Conservation (phyloP, 768 basidiomycete species). For the Termitomyces eurrhizus region DNA sequence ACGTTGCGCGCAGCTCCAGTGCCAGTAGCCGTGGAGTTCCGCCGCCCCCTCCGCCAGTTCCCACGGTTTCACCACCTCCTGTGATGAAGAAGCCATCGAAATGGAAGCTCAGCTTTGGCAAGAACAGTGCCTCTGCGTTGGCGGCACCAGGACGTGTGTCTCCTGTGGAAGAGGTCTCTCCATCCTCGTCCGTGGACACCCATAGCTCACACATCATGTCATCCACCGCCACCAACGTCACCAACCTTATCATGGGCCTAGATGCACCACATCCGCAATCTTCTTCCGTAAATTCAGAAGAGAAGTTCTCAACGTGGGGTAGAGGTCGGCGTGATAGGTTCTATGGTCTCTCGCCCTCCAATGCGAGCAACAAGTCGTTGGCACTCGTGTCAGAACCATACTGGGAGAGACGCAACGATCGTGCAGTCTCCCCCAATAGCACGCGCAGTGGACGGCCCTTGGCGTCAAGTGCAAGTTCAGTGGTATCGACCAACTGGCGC, state of each 20-base stretch:
- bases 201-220: constrained; percentile 37
- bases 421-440: constrained; percentile 58
- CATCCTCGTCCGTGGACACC: constrained; percentile 26
- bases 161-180: constrained; percentile 36
- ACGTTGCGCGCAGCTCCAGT: constrained; percentile 19
- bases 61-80: constrained; percentile 26
- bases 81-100: constrained; percentile 80
- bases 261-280: constrained; percentile 38
- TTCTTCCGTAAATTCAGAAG: constrained; percentile 27
- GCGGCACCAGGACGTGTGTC: constrained; percentile 31
- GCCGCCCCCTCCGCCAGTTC: constrained; percentile 18
- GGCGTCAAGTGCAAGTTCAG: constrained; percentile 58
- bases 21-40: constrained; percentile 15
- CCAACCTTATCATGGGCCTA: constrained; percentile 69
- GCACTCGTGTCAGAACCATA: constrained; percentile 20
- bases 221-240: constrained; percentile 75
- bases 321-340: constrained; percentile 39
- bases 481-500: constrained; percentile 71
- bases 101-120: constrained; percentile 78
- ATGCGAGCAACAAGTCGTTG: constrained; percentile 16
- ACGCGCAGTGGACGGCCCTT: constrained; percentile 49
- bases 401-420: constrained; percentile 34
- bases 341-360: constrained; percentile 10
- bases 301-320: constrained; percentile 42
- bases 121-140: constrained; percentile 39